Evolutionary conservation across 768 basidiomycete species (phyloP).

Genomic region (Rhodosporidiobolus sp.): DNA sequence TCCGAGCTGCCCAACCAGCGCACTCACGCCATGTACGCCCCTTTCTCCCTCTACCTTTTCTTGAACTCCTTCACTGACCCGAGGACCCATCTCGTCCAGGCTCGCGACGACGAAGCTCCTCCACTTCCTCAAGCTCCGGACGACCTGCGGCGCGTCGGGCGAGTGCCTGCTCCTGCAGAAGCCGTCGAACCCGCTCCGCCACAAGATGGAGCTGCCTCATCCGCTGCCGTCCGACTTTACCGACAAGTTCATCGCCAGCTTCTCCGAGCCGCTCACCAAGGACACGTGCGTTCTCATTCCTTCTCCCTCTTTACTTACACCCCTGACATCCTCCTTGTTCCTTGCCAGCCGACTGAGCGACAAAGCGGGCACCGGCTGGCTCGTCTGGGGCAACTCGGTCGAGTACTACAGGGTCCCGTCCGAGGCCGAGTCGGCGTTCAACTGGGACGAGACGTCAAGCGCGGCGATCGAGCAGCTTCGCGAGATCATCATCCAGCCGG

Average conservation of each 20-base stretch:
- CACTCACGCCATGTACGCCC: constrained; percentile 29
- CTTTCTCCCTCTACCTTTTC: background rate
- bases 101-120: constrained; percentile 73
- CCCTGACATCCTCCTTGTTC: background rate
- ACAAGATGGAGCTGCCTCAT: constrained; percentile 54
- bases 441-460: constrained; percentile 35
- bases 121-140: constrained; percentile 76
- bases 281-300: constrained; percentile 27
- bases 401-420: constrained; percentile 40
- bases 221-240: constrained; percentile 53
- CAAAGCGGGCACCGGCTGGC: constrained; percentile 49
- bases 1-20: constrained; percentile 42
- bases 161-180: constrained; percentile 62
- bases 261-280: constrained; percentile 55
- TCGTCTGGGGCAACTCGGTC: constrained; percentile 50
- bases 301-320: background rate
- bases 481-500: constrained; percentile 24
- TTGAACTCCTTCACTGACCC: background rate
- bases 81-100: constrained; percentile 66
- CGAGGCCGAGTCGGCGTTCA: constrained; percentile 16
- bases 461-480: constrained; percentile 27
- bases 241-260: constrained; percentile 58
- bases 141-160: constrained; percentile 57
- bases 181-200: constrained; percentile 63
- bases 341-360: constrained; percentile 47